Percentiles rank a stretch among this genome's conserved stretches.
phyloP scores from a whole-genome alignment of 495 filamentous ascomycete genomes.

The Tricharina praecox region DNA sequence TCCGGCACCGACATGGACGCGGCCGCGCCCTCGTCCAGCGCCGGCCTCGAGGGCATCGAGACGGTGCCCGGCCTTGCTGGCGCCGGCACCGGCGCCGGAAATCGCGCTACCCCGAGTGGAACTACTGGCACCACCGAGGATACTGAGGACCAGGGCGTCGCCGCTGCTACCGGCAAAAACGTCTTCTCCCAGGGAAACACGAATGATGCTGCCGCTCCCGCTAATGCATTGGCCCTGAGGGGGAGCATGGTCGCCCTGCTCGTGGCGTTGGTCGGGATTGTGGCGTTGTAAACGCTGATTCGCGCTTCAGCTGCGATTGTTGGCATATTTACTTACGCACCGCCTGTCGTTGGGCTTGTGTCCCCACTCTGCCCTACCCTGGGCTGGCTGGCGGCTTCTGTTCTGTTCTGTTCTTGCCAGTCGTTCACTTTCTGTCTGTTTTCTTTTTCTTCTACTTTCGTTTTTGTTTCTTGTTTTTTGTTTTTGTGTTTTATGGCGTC shows the following conservation, averaged over 20 bases:
- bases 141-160: conserved; percentile 23
- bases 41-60: conserved; percentile 23
- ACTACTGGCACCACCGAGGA: conserved; percentile 19
- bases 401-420: no score
- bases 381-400: no score
- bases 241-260: no score
- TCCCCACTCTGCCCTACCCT: no score
- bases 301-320: no score
- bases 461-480: no score
- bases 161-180: conserved; percentile 25
- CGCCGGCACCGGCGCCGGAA: conserved; percentile 26
- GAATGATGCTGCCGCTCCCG: conserved; percentile 28
- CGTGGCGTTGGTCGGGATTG: conserved; percentile 38
- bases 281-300: conserved; percentile 30
- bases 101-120: conserved; percentile 1
- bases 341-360: no score
- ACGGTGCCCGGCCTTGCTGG: conserved; percentile 31
- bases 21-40: conserved; percentile 27
- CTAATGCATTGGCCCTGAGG: no score
- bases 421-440: no score
- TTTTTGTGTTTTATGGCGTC: no score
- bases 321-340: no score
- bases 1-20: conserved; percentile 56
- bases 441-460: no score
- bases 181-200: conserved; percentile 8